phyloP scores from a whole-genome alignment of 768 basidiomycete genomes.

The Astraeus odoratus region DNA sequence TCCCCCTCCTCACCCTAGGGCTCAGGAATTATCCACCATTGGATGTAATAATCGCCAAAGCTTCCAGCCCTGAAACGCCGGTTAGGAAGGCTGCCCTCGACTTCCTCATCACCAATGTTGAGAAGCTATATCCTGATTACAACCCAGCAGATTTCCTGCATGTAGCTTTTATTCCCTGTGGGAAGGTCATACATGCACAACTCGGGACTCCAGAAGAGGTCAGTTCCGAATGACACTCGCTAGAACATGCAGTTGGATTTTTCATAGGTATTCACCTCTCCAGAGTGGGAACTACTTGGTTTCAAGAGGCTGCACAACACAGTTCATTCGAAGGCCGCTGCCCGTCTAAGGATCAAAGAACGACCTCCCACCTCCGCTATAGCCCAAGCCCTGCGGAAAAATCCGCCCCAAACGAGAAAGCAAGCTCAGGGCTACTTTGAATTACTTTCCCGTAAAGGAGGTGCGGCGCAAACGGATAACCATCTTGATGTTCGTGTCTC shows the following conservation, averaged over 20 bases:
- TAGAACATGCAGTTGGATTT: background rate
- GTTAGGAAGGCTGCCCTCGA: constrained; percentile 54
- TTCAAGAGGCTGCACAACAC: constrained; percentile 54
- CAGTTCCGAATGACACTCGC: constrained; percentile 4
- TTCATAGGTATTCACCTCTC: constrained; percentile 55
- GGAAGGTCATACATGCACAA: constrained; percentile 37
- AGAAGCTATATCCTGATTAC: constrained; percentile 48
- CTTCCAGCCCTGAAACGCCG: constrained; percentile 43
- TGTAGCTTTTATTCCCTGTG: constrained; percentile 71
- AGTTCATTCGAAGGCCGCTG: constrained; percentile 38
- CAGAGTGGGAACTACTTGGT: constrained; percentile 61
- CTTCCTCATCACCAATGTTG: constrained; percentile 70
- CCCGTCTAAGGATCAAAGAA: constrained; percentile 56
- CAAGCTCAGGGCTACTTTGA: constrained; percentile 58
- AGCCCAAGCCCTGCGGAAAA: constrained; percentile 44
- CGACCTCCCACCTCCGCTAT: constrained; percentile 57
- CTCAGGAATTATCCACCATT: constrained; percentile 60
- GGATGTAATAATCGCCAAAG: constrained; percentile 44
- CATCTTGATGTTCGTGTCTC: background rate
- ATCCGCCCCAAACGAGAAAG: constrained; percentile 40
- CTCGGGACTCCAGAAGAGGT: constrained; percentile 65
- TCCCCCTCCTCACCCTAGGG: constrained; percentile 62
- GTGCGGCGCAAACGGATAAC: constrained; percentile 22
- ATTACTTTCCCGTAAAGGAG: constrained; percentile 50
- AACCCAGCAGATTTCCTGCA: constrained; percentile 42